A percentile compares a stretch with the other conserved stretches of the same genome.
phyloP scores from a whole-genome alignment of 108 stramenopile genomes.

The Nannochloropsis gaditana region DNA sequence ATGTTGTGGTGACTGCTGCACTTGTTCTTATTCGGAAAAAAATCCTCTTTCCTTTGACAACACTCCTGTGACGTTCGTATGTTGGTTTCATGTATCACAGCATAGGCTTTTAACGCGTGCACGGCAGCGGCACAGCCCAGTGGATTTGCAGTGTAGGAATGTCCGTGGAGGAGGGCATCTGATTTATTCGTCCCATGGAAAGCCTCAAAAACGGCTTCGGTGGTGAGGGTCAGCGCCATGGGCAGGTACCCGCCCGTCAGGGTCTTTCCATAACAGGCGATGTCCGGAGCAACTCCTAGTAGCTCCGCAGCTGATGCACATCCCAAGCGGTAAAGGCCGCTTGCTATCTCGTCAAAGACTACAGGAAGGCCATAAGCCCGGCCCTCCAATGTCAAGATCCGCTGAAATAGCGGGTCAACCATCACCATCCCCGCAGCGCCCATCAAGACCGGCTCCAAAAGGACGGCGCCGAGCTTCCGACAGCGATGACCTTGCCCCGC shows the following conservation, averaged over 20 bases:
- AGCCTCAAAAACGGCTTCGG: slow-evolving; percentile 45
- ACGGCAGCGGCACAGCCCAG: slow-evolving; percentile 51
- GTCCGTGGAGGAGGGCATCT: slow-evolving; percentile 48
- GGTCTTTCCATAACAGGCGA: slow-evolving; percentile 51
- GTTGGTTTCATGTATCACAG: neutral
- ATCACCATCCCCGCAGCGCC: slow-evolving; percentile 48
- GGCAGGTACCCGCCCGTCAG: slow-evolving; percentile 50
- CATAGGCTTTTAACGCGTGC: slow-evolving; percentile 26
- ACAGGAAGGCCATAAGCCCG: slow-evolving; percentile 39
- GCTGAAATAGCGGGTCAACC: slow-evolving; percentile 53
- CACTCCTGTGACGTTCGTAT: neutral
- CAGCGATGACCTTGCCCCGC: neutral
- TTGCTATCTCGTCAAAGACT: slow-evolving; percentile 48
- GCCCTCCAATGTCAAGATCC: slow-evolving; percentile 38
- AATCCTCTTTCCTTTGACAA: neutral
- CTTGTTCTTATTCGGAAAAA: neutral
- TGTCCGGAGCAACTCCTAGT: slow-evolving; percentile 40
- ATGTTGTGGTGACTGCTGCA: neutral
- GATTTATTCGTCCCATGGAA: slow-evolving; percentile 37
- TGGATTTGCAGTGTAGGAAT: slow-evolving; percentile 51
- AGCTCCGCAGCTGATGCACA: slow-evolving; percentile 35
- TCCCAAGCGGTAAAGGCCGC: slow-evolving; percentile 50
- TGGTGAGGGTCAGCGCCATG: slow-evolving; percentile 34
- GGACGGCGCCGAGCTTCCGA: slow-evolving; percentile 35
- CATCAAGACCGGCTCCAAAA: slow-evolving; percentile 47